phyloP scores from a whole-genome alignment of 1,284 basidiomycete species.

The Ceratobasidium sp. region DNA sequence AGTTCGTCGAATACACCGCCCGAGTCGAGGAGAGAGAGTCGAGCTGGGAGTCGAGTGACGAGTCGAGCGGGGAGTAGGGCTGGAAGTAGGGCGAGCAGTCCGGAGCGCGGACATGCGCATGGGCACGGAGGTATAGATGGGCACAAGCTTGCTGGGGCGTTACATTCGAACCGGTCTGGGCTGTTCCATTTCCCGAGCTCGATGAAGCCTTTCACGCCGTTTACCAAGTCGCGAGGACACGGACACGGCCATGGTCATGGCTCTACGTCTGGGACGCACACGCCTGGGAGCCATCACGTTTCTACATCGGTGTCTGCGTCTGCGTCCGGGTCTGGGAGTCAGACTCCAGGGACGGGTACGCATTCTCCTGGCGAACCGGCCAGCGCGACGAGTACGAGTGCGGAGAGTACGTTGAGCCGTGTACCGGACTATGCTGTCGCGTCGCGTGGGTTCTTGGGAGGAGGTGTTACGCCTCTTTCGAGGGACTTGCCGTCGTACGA shows the following conservation, averaged over 20 bases:
- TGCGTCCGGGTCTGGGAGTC: slow-evolving; percentile 50
- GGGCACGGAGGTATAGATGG: slow-evolving; percentile 18
- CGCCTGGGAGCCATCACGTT: slow-evolving; percentile 66
- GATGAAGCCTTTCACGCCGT: slow-evolving; percentile 52
- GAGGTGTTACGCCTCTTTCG: slow-evolving; percentile 85
- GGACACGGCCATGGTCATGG: slow-evolving; percentile 50
- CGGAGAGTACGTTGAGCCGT: slow-evolving; percentile 56
- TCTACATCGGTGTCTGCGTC: slow-evolving; percentile 59
- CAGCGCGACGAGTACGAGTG: background rate
- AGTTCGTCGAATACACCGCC: slow-evolving; percentile 54
- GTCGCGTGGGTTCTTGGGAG: slow-evolving; percentile 83
- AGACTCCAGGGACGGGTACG: slow-evolving; percentile 62
- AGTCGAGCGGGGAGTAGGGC: slow-evolving; percentile 60
- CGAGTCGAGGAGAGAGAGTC: slow-evolving; percentile 52
- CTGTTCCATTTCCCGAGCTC: slow-evolving; percentile 49
- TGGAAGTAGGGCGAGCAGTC: slow-evolving; percentile 61
- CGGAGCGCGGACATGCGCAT: slow-evolving; percentile 54
- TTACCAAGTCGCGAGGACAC: slow-evolving; percentile 62
- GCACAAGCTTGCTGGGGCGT: slow-evolving; percentile 32
- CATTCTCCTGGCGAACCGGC: slow-evolving; percentile 66
- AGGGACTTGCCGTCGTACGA: slow-evolving; percentile 85
- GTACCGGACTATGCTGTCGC: slow-evolving; percentile 90
- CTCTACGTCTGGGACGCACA: slow-evolving; percentile 62
- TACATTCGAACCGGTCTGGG: slow-evolving; percentile 39
- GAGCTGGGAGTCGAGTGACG: slow-evolving; percentile 54